Evolutionary conservation across 169 alveolate species (phyloP), one percentile per base, ranked within the genome.

Genomic region (Plasmodium berghei): DNA sequence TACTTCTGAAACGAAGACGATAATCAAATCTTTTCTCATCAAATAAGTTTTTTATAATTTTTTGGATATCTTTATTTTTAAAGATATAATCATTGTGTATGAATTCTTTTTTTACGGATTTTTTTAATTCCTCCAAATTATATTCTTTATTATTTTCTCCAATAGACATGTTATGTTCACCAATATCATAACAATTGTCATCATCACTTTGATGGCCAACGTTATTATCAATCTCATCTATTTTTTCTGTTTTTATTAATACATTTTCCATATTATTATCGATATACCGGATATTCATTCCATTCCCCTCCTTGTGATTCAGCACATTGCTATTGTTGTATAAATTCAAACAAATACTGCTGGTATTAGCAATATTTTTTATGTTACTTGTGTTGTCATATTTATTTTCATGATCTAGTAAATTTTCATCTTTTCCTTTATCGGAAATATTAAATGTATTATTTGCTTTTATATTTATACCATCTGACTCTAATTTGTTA

Each of bases 1-100:
- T 45, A 71, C 90, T 80, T 71, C 90, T 64, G 24, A 80, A 67
- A 40, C 90, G 77, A 28, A 67, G 52, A 12, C 90, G 49, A 67
- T 80, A 80, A 46, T 69, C 80, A 71, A 54, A 80, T 59, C 90
- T 64, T 55, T 59, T 49, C 42, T 67, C 72, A 56, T 80, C 90
- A 28, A 66, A 80, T 20, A 80, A 1, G 54, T 67, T 80, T 80
- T 16, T 22, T 20, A 67, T 66, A 67, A 80, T 67, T 67, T 52
- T 69, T 59, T 67, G 55, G 24, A 80, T 56, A 46, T 80, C 83
- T 67, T 56, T 80, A 59, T 67, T 59, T 80, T 48, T 80, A 42
- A 70, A 80, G 42, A 34, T 34, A 48, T 67, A 24, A 22, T 80
- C 73, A 20, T 55, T 14, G 56, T 9, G 20, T 40, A 55, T 8